Percentiles rank a stretch among this genome's conserved stretches.
Conservation (phyloP, 2,329 filamentous ascomycete species). For the Epichloe festucae region DNA sequence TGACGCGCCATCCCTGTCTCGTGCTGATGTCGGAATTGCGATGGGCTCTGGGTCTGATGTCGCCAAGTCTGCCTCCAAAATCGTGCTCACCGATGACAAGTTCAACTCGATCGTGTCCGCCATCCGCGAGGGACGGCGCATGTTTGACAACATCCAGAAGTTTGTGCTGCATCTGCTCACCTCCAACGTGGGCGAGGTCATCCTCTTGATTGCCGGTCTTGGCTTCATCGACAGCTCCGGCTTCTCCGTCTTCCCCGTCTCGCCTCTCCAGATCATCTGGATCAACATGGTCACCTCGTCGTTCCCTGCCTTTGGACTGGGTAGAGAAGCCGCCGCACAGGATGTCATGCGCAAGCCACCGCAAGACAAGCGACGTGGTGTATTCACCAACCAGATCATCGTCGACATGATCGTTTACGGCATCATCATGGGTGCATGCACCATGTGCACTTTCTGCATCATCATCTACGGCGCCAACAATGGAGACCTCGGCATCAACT, state of each 20-base stretch:
- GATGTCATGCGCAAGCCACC: constrained; percentile 74
- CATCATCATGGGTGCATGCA: constrained; percentile 60
- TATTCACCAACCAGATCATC: constrained; percentile 68
- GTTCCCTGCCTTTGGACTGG: constrained; percentile 77
- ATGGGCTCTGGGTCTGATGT: constrained; percentile 86
- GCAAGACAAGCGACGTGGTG: constrained; percentile 52
- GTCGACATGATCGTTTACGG: constrained; percentile 73
- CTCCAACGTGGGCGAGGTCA: constrained; percentile 74
- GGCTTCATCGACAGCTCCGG: constrained; percentile 61
- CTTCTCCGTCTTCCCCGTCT: constrained; percentile 73
- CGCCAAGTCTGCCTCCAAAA: constrained; percentile 68
- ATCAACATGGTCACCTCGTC: constrained; percentile 89
- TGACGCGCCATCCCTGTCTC: constrained; percentile 68
- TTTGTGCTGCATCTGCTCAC: constrained; percentile 70
- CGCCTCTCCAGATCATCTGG: constrained; percentile 81
- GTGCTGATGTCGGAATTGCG: constrained; percentile 74
- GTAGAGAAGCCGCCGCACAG: constrained; percentile 60
- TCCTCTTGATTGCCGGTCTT: constrained; percentile 67
- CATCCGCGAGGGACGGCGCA: constrained; percentile 69
- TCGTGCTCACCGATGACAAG: constrained; percentile 79
- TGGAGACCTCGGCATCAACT: constrained; percentile 44
- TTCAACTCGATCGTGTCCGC: constrained; percentile 77
- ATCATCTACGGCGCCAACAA: constrained; percentile 43
- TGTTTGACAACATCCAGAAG: constrained; percentile 84
- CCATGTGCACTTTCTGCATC: constrained; percentile 52